phyloP scores from a whole-genome alignment of 2,329 filamentous ascomycete genomes.

The Pseudopyricularia cyperi region DNA sequence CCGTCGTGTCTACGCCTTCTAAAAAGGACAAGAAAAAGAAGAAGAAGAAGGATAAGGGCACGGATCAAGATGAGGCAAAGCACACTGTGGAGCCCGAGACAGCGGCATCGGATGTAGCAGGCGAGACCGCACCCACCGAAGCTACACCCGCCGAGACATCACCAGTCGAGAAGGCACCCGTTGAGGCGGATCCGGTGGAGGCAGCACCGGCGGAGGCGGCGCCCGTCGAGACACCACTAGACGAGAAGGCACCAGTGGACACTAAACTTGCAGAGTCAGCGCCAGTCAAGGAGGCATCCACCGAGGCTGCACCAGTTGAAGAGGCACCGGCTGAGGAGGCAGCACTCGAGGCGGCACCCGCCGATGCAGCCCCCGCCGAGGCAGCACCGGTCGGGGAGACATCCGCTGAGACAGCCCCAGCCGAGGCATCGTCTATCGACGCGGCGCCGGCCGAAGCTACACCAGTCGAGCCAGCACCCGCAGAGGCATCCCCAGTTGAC shows the following conservation, averaged over 20 bases:
- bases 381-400: neutral
- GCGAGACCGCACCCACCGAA: neutral
- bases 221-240: neutral
- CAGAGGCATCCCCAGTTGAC: conserved; percentile 4
- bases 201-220: neutral
- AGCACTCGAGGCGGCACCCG: neutral
- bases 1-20: neutral
- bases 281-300: conserved; percentile 1
- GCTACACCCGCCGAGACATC: neutral
- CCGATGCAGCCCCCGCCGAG: neutral
- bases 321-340: neutral
- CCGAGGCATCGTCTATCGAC: neutral
- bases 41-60: neutral
- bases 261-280: too few species aligned
- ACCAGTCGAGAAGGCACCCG: neutral
- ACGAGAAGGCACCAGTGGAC: neutral
- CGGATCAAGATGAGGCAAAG: neutral
- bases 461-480: conserved; percentile 2
- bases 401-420: conserved; percentile 1
- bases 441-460: conserved; percentile 3
- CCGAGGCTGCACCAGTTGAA: neutral
- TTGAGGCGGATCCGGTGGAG: neutral
- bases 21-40: neutral
- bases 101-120: neutral
- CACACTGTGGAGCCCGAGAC: neutral